phyloP scores from a whole-genome alignment of 306 rosid species.

The Casuarina cunninghamiana region DNA sequence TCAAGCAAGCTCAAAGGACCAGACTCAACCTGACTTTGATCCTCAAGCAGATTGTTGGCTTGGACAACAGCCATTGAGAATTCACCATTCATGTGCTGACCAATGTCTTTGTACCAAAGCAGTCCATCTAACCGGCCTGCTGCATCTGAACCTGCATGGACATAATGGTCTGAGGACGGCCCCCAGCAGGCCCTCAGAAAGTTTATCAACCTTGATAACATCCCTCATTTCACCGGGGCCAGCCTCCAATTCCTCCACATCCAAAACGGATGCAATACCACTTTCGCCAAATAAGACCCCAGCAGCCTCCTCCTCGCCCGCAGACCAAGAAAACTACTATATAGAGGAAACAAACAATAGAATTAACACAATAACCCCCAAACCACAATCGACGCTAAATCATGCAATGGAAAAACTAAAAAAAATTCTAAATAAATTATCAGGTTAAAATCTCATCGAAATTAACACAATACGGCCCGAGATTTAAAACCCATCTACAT shows the following conservation, averaged over 20 bases:
- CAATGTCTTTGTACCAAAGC: conserved; percentile 88
- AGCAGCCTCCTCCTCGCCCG: conserved; percentile 33
- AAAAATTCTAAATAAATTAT: background rate
- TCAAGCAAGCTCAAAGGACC: conserved; percentile 75
- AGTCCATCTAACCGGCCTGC: conserved; percentile 77
- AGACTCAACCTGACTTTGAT: conserved; percentile 93
- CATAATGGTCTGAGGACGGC: conserved; percentile 48
- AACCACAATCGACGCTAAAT: conserved; percentile 16
- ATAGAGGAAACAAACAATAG: conserved; percentile 11
- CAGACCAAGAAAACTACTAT: conserved; percentile 15
- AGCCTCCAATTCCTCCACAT: conserved; percentile 64
- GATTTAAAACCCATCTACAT: conserved; percentile 12
- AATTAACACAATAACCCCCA: background rate
- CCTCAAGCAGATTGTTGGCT: conserved; percentile 96
- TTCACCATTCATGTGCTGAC: conserved; percentile 86
- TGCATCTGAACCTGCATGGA: conserved; percentile 51
- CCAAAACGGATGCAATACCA: conserved; percentile 59
- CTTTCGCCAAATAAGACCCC: conserved; percentile 26
- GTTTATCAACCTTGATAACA: conserved; percentile 89
- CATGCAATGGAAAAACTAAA: conserved; percentile 4
- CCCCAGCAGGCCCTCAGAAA: conserved; percentile 83
- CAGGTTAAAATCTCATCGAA: conserved; percentile 19
- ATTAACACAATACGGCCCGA: conserved; percentile 2
- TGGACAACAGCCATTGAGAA: conserved; percentile 94
- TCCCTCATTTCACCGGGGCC: conserved; percentile 94